Conservation (phyloP, 768 basidiomycete genomes). For the Mycena belliarum region DNA sequence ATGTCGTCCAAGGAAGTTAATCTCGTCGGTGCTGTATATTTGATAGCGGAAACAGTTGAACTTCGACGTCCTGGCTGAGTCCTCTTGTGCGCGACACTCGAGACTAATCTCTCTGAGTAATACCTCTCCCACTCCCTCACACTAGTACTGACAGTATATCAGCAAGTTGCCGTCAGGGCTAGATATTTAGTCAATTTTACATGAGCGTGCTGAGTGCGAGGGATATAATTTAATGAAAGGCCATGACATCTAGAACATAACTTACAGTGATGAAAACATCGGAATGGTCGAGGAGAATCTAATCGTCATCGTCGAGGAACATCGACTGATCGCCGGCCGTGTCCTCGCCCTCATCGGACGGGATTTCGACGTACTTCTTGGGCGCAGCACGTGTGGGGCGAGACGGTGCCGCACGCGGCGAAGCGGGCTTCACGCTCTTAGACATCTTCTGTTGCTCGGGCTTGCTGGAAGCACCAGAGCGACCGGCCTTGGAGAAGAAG, state of each 20-base stretch:
- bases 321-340: slow-evolving; percentile 46
- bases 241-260: neutral
- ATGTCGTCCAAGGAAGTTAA: too few relatives aligned
- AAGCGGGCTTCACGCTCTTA: slow-evolving; percentile 60
- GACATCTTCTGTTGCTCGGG: slow-evolving; percentile 50
- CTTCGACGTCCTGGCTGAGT: too few relatives aligned
- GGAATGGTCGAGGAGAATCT: neutral
- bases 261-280: neutral
- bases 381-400: slow-evolving; percentile 49
- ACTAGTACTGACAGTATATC: too few relatives aligned
- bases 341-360: slow-evolving; percentile 48
- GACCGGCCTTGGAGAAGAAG: slow-evolving; percentile 55
- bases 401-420: slow-evolving; percentile 45
- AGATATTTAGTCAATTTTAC: too few relatives aligned
- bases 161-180: too few relatives aligned
- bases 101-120: too few relatives aligned
- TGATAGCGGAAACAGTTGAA: too few relatives aligned
- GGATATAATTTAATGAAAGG: slow-evolving; percentile 9
- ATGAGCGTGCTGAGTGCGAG: neutral
- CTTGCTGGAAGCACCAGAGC: slow-evolving; percentile 40
- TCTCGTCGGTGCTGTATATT: too few relatives aligned
- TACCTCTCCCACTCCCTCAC: too few relatives aligned
- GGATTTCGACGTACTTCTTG: slow-evolving; percentile 67
- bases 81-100: too few relatives aligned
- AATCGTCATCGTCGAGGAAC: slow-evolving; percentile 47